Conservation (phyloP, 106 monocot genomes). For the Narthecium ossifragum region DNA sequence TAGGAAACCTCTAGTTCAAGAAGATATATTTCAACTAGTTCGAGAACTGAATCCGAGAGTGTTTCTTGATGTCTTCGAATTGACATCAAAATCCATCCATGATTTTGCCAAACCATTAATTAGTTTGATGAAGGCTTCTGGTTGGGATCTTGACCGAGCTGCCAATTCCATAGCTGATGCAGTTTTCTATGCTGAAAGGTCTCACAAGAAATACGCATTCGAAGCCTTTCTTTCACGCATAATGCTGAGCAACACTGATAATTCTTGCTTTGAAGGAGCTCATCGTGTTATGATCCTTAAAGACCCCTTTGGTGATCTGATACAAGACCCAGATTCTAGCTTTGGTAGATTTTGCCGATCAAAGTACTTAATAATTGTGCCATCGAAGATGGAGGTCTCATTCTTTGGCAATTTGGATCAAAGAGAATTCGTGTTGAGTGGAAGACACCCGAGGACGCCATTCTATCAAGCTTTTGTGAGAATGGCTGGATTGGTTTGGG, state of each 20-base stretch:
- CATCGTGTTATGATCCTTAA: conserved; percentile 31
- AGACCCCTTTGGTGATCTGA: conserved; percentile 62
- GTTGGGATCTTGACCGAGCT: conserved; percentile 58
- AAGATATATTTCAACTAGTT: conserved; percentile 19
- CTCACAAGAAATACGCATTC: conserved; percentile 84
- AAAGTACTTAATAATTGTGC: conserved; percentile 48
- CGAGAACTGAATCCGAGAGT: conserved; percentile 25
- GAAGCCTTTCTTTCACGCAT: conserved; percentile 55
- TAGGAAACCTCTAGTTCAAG: conserved; percentile 13
- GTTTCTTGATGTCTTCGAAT: conserved; percentile 27
- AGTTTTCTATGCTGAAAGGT: conserved; percentile 34
- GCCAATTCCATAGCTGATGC: conserved; percentile 21
- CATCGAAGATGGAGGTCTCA: conserved; percentile 56
- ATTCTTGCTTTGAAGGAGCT: conserved; percentile 23
- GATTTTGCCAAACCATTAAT: conserved; percentile 76
- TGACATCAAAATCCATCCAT: conserved; percentile 56
- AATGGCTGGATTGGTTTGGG: conserved; percentile 71
- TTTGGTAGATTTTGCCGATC: conserved; percentile 59
- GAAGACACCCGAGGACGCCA: conserved; percentile 79
- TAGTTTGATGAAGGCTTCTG: conserved; percentile 65
- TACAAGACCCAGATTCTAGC: conserved; percentile 46
- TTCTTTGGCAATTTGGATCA: conserved; percentile 80
- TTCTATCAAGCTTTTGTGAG: conserved; percentile 73
- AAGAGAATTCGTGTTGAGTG: conserved; percentile 35
- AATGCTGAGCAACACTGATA: conserved; percentile 32